Evolutionary conservation across 345 rosid species (phyloP).

Genomic region (Populus pruinosa): DNA sequence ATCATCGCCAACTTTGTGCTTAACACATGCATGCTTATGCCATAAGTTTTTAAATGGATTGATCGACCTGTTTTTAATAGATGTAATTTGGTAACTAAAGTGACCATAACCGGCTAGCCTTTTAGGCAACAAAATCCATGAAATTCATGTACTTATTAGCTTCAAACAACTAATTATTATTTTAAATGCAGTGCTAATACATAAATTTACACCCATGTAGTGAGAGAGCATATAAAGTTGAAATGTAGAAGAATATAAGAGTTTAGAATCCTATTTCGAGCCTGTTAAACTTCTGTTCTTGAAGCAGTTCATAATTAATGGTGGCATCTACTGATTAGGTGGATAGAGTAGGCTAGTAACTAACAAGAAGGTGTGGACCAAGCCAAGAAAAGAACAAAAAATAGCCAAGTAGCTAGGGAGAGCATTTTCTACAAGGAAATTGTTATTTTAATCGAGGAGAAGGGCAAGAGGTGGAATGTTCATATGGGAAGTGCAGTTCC

Average conservation of each 20-base stretch:
- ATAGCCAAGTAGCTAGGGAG: not conserved
- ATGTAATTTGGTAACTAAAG: not conserved
- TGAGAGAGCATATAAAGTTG: not conserved
- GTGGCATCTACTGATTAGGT: constrained; percentile 4
- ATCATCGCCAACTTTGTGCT: constrained; percentile 20
- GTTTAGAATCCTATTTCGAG: no score
- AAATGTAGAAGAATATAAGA: not conserved
- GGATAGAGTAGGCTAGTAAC: constrained; percentile 13
- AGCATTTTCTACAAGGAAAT: constrained; percentile 6
- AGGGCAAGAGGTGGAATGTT: constrained; percentile 27
- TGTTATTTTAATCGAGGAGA: constrained; percentile 10
- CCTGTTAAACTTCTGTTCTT: not conserved
- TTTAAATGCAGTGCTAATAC: not conserved
- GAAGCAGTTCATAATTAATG: constrained; percentile 5
- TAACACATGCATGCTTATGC: not conserved
- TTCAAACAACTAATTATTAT: not conserved
- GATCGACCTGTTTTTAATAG: not conserved
- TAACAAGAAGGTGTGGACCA: constrained; percentile 21
- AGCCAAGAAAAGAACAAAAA: constrained; percentile 30
- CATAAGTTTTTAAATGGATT: not conserved
- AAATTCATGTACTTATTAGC: not conserved
- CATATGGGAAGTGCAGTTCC: constrained; percentile 31
- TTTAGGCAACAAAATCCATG: not conserved
- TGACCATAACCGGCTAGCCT: not conserved
- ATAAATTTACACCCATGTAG: not conserved